These are phyloP conservation scores for Colletotrichum echinochloae DNA, from an alignment of 2,329 filamentous ascomycete species.

Conservation along the genomic window DNA sequence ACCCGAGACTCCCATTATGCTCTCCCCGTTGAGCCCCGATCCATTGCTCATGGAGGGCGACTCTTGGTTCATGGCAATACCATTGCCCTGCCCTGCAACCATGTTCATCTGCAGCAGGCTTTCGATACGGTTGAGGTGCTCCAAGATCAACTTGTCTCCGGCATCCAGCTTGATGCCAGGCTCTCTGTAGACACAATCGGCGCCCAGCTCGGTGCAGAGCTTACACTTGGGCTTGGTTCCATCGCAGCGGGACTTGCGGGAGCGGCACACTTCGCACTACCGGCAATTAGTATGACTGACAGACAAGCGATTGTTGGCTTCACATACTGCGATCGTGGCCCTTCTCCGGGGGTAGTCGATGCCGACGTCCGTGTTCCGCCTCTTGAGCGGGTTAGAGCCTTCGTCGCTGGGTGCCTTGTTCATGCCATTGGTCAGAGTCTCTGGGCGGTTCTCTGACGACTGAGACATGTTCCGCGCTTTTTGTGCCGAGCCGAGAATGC, in stretches of 20 bases:
- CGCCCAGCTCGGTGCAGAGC: constrained; percentile 83
- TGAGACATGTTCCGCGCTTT: constrained; percentile 68
- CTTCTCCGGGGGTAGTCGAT: constrained; percentile 73
- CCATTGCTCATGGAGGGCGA: constrained; percentile 75
- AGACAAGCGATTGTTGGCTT: background rate
- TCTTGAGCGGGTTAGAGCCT: constrained; percentile 69
- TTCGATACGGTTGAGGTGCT: constrained; percentile 82
- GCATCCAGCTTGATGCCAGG: constrained; percentile 89
- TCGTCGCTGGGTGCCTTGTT: constrained; percentile 63
- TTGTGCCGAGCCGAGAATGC: constrained; percentile 64
- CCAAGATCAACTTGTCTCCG: constrained; percentile 86
- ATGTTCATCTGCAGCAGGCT: constrained; percentile 80
- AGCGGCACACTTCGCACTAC: constrained; percentile 84
- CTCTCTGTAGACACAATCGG: constrained; percentile 86
- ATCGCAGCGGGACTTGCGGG: constrained; percentile 83
- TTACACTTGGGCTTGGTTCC: constrained; percentile 86
- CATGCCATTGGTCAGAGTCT: constrained; percentile 57
- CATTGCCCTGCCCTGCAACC: constrained; percentile 61
- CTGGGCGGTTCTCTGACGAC: constrained; percentile 61
- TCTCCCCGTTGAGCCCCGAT: constrained; percentile 70
- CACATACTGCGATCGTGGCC: constrained; percentile 74
- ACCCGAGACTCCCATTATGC: constrained; percentile 60
- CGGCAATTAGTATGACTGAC: constrained; percentile 21
- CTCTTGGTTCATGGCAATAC: constrained; percentile 68
- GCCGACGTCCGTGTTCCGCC: constrained; percentile 70